Percentiles rank a stretch among this genome's conserved stretches.
phyloP scores from a whole-genome alignment of 2,329 filamentous ascomycete species.

The Pseudocercospora eumusae region DNA sequence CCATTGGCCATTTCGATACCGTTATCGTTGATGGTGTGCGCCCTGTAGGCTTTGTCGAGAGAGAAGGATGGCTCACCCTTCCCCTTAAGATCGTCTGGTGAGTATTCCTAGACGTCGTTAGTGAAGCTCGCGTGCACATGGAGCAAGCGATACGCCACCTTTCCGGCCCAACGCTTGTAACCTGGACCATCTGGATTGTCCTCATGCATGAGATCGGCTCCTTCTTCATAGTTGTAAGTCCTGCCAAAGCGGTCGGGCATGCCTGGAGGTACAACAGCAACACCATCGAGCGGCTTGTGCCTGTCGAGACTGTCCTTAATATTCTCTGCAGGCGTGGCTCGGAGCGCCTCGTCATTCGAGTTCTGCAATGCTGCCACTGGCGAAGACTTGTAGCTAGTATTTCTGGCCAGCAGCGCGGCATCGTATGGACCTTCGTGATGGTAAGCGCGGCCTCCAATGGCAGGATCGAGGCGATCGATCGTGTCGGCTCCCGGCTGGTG shows the following conservation, averaged over 20 bases:
- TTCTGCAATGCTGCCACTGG: slow-evolving; percentile 75
- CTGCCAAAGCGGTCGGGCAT: slow-evolving; percentile 67
- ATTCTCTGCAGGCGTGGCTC: slow-evolving; percentile 77
- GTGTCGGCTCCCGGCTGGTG: slow-evolving; percentile 69
- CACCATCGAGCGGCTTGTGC: slow-evolving; percentile 80
- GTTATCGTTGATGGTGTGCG: slow-evolving; percentile 51
- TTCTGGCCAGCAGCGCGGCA: slow-evolving; percentile 73
- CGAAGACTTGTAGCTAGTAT: slow-evolving; percentile 59
- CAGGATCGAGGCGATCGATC: slow-evolving; percentile 76
- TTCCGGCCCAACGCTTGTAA: slow-evolving; percentile 72
- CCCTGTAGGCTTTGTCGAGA: slow-evolving; percentile 67
- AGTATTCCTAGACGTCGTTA: slow-evolving; percentile 56
- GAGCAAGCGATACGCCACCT: slow-evolving; percentile 56
- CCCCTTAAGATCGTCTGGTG: slow-evolving; percentile 75
- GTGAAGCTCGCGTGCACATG: slow-evolving; percentile 6
- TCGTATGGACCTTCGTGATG: slow-evolving; percentile 93
- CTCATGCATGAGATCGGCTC: slow-evolving; percentile 82
- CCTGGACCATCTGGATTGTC: slow-evolving; percentile 66
- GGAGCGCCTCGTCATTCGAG: slow-evolving; percentile 74
- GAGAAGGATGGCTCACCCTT: slow-evolving; percentile 77
- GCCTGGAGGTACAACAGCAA: slow-evolving; percentile 74
- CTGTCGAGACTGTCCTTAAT: slow-evolving; percentile 70
- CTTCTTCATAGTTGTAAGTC: slow-evolving; percentile 77
- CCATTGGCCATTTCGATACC: slow-evolving; percentile 51
- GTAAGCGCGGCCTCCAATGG: slow-evolving; percentile 65